phyloP scores from a whole-genome alignment of 768 basidiomycete genomes.

The Tephrocybe rancida region DNA sequence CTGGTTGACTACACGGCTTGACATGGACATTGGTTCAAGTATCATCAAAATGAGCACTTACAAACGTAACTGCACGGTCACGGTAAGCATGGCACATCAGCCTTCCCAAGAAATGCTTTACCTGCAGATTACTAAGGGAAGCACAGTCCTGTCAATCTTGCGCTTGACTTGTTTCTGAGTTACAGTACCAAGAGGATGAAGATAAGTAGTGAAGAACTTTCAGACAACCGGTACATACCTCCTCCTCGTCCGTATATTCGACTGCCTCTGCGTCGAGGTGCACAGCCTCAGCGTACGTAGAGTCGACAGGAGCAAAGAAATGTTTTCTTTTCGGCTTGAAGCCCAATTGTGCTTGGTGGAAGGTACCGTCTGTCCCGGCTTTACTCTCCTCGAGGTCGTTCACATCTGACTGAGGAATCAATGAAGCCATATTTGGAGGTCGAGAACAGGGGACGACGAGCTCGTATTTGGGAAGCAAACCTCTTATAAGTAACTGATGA shows the following conservation, averaged over 20 bases:
- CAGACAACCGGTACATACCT: too few relatives aligned
- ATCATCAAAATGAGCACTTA: too few relatives aligned
- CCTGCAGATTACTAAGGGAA: slow-evolving; percentile 54
- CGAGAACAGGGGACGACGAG: too few relatives aligned
- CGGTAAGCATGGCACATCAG: background rate
- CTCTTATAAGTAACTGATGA: too few relatives aligned
- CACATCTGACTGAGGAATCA: too few relatives aligned
- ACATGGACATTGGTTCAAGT: too few relatives aligned
- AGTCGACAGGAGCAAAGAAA: slow-evolving; percentile 52
- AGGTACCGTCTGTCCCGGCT: slow-evolving; percentile 36
- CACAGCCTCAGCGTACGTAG: slow-evolving; percentile 48
- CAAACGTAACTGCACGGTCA: slow-evolving; percentile 44
- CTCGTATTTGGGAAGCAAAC: too few relatives aligned
- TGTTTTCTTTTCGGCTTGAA: slow-evolving; percentile 41
- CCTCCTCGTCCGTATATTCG: slow-evolving; percentile 50
- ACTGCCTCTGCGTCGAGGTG: slow-evolving; percentile 50
- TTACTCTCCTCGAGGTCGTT: slow-evolving; percentile 12
- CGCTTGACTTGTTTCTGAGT: slow-evolving; percentile 42
- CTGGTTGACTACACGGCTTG: slow-evolving; percentile 56
- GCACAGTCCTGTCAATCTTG: slow-evolving; percentile 54
- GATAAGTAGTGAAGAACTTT: too few relatives aligned
- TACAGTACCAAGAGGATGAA: too few relatives aligned
- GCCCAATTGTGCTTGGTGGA: slow-evolving; percentile 42
- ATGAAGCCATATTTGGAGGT: background rate
- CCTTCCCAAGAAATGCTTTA: slow-evolving; percentile 19